phyloP scores from a whole-genome alignment of 768 basidiomycete genomes.

The Leccinum olivaceopallidum region DNA sequence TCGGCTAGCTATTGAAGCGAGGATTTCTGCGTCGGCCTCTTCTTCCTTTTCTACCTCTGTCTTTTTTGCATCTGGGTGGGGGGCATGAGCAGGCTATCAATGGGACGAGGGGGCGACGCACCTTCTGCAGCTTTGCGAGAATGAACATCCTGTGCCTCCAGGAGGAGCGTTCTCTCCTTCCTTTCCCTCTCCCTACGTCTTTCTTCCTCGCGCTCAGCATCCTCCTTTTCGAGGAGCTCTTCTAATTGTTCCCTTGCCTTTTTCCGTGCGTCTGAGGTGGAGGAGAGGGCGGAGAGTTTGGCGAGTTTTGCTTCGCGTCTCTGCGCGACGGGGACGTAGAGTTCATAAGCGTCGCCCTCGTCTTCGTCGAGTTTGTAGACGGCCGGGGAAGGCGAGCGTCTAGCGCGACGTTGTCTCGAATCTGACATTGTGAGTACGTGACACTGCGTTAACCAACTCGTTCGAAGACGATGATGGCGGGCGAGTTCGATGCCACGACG shows the following conservation, averaged over 20 bases:
- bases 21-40: constrained; percentile 87
- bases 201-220: constrained; percentile 81
- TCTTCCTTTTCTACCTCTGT: constrained; percentile 81
- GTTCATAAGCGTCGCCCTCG: constrained; percentile 65
- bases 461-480: constrained; percentile 24
- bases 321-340: constrained; percentile 87
- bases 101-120: constrained; percentile 30
- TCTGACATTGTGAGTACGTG: constrained; percentile 29
- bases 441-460: not conserved
- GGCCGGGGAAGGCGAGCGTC: constrained; percentile 59
- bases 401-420: constrained; percentile 50
- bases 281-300: constrained; percentile 65
- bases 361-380: constrained; percentile 63
- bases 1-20: constrained; percentile 88
- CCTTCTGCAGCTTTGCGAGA: constrained; percentile 79
- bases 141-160: constrained; percentile 97
- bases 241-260: constrained; percentile 50
- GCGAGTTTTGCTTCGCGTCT: constrained; percentile 80
- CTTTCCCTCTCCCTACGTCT: constrained; percentile 68
- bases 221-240: constrained; percentile 61
- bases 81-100: not conserved
- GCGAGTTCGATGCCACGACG: constrained; percentile 53
- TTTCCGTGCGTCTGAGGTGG: constrained; percentile 50
- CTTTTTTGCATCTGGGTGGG: constrained; percentile 78
- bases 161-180: constrained; percentile 82